A percentile compares a stretch with the other conserved stretches of the same genome.
Evolutionary conservation across 2,329 filamentous ascomycete genomes (phyloP).

Genomic region (Acrodontium crateriforme): DNA sequence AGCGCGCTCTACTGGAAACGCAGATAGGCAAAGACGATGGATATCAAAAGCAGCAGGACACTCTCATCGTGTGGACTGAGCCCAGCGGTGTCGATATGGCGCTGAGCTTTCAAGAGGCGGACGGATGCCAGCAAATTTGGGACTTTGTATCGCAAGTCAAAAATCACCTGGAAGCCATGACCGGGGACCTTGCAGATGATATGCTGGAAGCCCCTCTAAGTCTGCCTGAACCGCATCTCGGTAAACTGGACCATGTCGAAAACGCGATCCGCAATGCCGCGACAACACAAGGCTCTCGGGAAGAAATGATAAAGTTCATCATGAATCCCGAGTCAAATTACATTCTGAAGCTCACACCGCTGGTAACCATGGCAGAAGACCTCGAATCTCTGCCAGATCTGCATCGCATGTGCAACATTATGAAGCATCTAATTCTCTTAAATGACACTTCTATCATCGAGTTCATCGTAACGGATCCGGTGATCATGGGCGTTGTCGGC

Average conservation of each 20-base stretch:
- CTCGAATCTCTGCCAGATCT: slow-evolving; percentile 76
- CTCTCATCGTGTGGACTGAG: slow-evolving; percentile 96
- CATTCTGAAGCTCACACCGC: slow-evolving; percentile 69
- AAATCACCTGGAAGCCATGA: slow-evolving; percentile 52
- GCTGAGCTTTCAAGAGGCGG: slow-evolving; percentile 91
- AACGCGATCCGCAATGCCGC: slow-evolving; percentile 68
- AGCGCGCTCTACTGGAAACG: slow-evolving; percentile 73
- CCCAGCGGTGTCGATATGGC: slow-evolving; percentile 89
- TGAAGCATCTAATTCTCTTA: slow-evolving; percentile 88
- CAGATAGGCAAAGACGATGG: slow-evolving; percentile 86
- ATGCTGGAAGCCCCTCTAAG: slow-evolving; percentile 60
- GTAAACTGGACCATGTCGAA: slow-evolving; percentile 73
- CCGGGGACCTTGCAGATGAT: slow-evolving; percentile 83
- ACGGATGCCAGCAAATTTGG: slow-evolving; percentile 89
- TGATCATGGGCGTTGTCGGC: slow-evolving; percentile 82
- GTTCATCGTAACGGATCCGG: slow-evolving; percentile 76
- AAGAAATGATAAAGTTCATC: slow-evolving; percentile 77
- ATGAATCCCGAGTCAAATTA: slow-evolving; percentile 60
- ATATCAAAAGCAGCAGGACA: slow-evolving; percentile 98
- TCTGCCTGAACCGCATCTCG: slow-evolving; percentile 68
- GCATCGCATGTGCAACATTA: slow-evolving; percentile 89
- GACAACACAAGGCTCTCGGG: slow-evolving; percentile 59
- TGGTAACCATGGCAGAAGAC: slow-evolving; percentile 82
- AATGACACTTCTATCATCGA: slow-evolving; percentile 95
- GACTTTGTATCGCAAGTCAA: slow-evolving; percentile 84